Conservation (phyloP, 441 rosid genomes). For the Mallotus repandus region DNA sequence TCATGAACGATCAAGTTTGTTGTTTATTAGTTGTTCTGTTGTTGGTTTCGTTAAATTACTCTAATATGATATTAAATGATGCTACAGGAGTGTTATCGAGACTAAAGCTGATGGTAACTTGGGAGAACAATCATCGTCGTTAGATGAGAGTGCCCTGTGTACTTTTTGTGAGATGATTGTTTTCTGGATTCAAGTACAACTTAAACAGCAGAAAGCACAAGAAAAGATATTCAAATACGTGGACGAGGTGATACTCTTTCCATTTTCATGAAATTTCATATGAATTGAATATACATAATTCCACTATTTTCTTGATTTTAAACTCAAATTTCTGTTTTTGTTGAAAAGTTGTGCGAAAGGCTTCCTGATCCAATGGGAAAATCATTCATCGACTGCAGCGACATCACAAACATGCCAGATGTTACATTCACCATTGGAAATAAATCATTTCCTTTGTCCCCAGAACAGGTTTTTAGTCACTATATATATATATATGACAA, state of each 20-base stretch:
- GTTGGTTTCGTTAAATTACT: neutral
- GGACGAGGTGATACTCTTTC: conserved; percentile 33
- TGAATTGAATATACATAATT: too few relatives aligned
- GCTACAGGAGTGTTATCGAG: conserved; percentile 29
- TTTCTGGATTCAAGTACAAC: conserved; percentile 60
- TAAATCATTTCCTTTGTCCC: conserved; percentile 47
- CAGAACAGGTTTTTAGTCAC: conserved; percentile 38
- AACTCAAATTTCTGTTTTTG: neutral
- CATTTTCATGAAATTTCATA: neutral
- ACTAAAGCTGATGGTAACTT: conserved; percentile 23
- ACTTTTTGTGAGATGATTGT: conserved; percentile 57
- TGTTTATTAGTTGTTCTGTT: too few relatives aligned
- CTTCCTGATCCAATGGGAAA: conserved; percentile 52
- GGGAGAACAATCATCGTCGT: conserved; percentile 14
- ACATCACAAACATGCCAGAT: conserved; percentile 38
- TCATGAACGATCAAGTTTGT: conserved; percentile 17
- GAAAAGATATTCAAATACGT: conserved; percentile 41
- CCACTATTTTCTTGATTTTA: neutral
- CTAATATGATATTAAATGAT: neutral
- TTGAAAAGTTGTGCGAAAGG: conserved; percentile 46
- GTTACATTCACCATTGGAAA: conserved; percentile 52
- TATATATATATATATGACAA: too few relatives aligned
- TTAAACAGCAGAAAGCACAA: conserved; percentile 48
- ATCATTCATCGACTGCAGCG: conserved; percentile 48
- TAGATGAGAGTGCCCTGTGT: conserved; percentile 35